Percentiles rank a stretch among this genome's conserved stretches.
Conservation (phyloP, 768 basidiomycete species). For the Podaxis sp. region DNA sequence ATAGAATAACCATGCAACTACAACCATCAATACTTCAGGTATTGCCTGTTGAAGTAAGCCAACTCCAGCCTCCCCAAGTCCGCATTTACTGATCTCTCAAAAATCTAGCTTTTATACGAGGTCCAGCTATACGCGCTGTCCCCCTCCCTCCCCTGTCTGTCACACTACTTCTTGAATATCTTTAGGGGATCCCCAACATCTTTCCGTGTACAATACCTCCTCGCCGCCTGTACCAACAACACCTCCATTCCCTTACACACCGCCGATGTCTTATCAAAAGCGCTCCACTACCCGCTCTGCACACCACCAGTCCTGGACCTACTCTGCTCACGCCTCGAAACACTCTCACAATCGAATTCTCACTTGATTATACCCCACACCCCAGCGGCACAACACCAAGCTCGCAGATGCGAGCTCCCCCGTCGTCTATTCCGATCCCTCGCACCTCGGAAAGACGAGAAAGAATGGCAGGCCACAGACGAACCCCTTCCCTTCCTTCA, state of each 20-base stretch:
- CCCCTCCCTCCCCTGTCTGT: conserved; percentile 58
- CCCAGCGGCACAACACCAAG: background rate
- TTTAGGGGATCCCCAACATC: conserved; percentile 56
- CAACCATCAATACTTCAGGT: conserved; percentile 3
- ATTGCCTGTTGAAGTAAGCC: conserved; percentile 18
- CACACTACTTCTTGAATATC: conserved; percentile 49
- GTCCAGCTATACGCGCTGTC: conserved; percentile 74
- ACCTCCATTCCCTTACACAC: conserved; percentile 26
- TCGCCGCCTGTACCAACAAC: conserved; percentile 25
- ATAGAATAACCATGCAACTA: conserved; percentile 13
- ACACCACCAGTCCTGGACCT: conserved; percentile 40
- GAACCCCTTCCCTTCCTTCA: conserved; percentile 65
- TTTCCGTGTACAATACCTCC: conserved; percentile 70
- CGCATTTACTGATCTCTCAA: conserved; percentile 14
- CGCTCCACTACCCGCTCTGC: conserved; percentile 64
- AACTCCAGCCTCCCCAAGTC: background rate
- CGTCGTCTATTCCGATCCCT: conserved; percentile 64
- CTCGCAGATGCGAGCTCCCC: conserved; percentile 53
- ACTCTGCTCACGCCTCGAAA: conserved; percentile 30
- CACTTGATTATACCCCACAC: conserved; percentile 1
- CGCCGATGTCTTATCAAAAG: conserved; percentile 39
- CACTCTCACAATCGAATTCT: conserved; percentile 31
- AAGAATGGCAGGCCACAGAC: conserved; percentile 47
- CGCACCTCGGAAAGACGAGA: conserved; percentile 24
- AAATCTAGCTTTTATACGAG: conserved; percentile 63